Conservation (phyloP, 352 stramenopile genomes). For the Thalassiosira hispida region DNA sequence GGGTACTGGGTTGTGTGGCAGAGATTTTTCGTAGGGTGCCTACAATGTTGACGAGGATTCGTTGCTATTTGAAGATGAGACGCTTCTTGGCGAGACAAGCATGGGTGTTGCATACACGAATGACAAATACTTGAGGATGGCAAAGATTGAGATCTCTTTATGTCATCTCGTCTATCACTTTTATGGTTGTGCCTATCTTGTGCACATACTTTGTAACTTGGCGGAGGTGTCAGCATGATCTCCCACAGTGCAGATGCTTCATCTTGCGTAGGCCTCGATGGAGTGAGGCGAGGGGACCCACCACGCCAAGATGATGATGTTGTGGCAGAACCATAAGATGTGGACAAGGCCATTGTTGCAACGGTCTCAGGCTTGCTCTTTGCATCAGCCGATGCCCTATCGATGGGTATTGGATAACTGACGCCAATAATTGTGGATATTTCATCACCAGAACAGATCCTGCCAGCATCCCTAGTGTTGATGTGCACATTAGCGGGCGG, state of each 20-base stretch:
- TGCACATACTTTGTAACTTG: too few relatives aligned
- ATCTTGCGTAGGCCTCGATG: constrained; percentile 30
- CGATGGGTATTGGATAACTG: not conserved
- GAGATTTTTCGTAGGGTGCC: constrained; percentile 24
- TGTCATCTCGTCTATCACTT: not conserved
- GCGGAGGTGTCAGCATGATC: constrained; percentile 31
- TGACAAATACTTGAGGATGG: too few relatives aligned
- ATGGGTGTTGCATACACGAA: too few relatives aligned
- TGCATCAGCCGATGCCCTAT: not conserved
- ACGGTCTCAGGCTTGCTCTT: not conserved
- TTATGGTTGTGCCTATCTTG: too few relatives aligned
- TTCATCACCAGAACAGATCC: not conserved
- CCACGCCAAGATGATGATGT: not conserved
- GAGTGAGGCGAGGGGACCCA: not conserved
- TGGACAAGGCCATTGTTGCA: not conserved
- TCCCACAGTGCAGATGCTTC: constrained; percentile 24
- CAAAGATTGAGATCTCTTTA: constrained; percentile 15
- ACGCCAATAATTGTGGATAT: not conserved
- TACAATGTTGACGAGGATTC: not conserved
- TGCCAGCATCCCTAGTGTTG: too few relatives aligned
- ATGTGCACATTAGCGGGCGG: too few relatives aligned
- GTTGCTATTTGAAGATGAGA: not conserved
- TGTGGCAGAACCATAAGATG: not conserved
- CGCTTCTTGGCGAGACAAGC: not conserved
- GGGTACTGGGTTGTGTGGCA: not conserved